Base-by-base conservation (phyloP, 164 flowering plant genomes). In the Kalanchoe fedtschenkoi region DNA sequence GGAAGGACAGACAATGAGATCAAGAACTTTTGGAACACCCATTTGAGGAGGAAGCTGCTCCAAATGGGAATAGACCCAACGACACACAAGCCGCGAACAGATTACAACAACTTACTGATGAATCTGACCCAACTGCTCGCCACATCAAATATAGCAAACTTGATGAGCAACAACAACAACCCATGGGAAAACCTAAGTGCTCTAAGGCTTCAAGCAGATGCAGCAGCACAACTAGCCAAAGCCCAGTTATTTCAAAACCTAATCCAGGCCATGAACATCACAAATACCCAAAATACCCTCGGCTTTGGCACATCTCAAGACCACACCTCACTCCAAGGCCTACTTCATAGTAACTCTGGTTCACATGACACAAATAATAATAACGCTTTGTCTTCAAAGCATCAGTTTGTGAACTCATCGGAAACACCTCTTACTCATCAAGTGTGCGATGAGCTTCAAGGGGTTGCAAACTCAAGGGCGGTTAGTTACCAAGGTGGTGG, bases 1-100 rank as follows among this genome's bases (percentile, higher is more conserved):
- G 91, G 87, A 55, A 57, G 91, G 43, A 85, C 91, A 0, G 91
- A 85, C 35, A 84, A 84, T 41, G 92, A 84, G 47, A 82, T 84
- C 64, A 86, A 86, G 78, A 86, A 84, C 66, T 74, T 61, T 26
- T 85, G 87, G 88, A 85, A 85, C 69, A 85, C 91, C 16, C 85
- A 78, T 46, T 30, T 86, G 9, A 82, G 75, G 75, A 86, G 78
- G 65, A 86, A 82, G 68, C 76, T 86, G 0, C 71, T 86, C 1
- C 74, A 72, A 54, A 78, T 69, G 83, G 92, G 89, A 0, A 82
- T 84, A 34, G 89, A 86, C 42, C 92, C 92, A 8, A 58, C 47
- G 13, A 86, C 92, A 6, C 92, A 86, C 66, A 75, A 65, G 73
- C 89, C 82, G 60, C 74, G 81, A 68, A 63, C 81, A 5, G 89